Conservation (phyloP, 2,329 filamentous ascomycete species). For the Xylariaceae sp. region DNA sequence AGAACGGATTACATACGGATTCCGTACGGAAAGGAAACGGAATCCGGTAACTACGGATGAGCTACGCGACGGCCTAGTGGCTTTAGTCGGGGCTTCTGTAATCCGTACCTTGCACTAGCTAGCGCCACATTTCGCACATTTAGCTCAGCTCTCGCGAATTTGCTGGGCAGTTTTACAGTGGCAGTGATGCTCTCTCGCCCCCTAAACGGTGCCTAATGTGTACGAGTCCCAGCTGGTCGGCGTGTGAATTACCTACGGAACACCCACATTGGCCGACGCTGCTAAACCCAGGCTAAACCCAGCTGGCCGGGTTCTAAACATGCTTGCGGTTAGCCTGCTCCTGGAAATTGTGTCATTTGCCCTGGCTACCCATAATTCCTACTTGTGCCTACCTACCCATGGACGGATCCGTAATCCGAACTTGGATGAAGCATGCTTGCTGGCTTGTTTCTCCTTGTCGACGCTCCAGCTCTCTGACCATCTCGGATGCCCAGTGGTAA, state of each 20-base stretch:
- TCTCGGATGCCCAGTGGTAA: constrained; percentile 6
- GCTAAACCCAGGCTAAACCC: background rate
- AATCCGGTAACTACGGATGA: too few species aligned
- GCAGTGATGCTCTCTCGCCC: background rate
- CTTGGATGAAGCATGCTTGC: too few species aligned
- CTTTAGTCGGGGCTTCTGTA: too few species aligned
- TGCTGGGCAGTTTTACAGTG: too few species aligned
- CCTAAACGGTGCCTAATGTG: background rate
- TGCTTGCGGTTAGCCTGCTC: background rate
- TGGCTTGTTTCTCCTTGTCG: constrained; percentile 12
- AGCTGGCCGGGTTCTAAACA: background rate
- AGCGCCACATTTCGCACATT: too few species aligned
- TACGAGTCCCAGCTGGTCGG: background rate
- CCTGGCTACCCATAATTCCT: background rate
- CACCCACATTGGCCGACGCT: too few species aligned
- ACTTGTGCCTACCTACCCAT: background rate
- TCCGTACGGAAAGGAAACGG: too few species aligned
- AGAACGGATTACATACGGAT: too few species aligned
- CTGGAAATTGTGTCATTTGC: background rate
- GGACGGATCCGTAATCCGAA: background rate
- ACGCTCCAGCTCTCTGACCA: background rate
- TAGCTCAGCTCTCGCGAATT: too few species aligned
- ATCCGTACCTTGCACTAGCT: too few species aligned
- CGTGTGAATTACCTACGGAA: background rate
- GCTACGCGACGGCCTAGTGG: too few species aligned